Base-by-base conservation (phyloP, 2,329 filamentous ascomycete species). In the Penicillium thymicola region DNA sequence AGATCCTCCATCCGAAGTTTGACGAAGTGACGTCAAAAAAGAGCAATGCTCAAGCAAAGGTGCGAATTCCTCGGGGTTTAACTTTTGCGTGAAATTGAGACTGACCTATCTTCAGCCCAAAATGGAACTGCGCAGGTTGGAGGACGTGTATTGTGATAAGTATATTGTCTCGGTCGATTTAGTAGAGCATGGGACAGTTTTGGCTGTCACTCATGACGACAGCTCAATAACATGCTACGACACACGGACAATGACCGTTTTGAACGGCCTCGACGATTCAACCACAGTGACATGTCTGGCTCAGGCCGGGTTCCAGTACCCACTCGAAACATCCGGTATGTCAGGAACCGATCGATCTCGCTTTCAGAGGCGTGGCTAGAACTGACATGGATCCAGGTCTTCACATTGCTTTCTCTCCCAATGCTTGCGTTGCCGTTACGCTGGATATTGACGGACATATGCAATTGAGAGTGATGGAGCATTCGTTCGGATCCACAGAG, bases 151-250 rank as follows among this genome's bases (percentile, higher is more conserved):
- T 16, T 78, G 89, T 32, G 84, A 89, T 63, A 92, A 90, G 69
- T 81, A 89, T 25, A 78, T 92, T 1, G 74, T 96, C 38, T 83
- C 84, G 0, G 78, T 94, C 30, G 83, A 88, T 45, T 78, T 85
- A 2, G 79, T 89, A 18, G 88, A 89, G 64, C 85, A 88, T 58
- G 88, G 89, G 47, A 90, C 85, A 57, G 80, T 89, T 2, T 61
- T 96, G 2, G 86, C 88, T 30, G 79, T 96, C 57, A 82, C 83
- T 27, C 90, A 90, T 65, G 89, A 89, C 59, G 92, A 96, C 69
- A 90, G 92, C 11, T 88, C 86, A 0, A 79, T 95, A 4, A 87
- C 94, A 64, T 90, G 93, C 72, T 85, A 90, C 54, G 89, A 95
- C 67, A 84, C 91, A 11, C 80, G 83, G 46, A 89, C 85, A 0